A percentile compares a stretch with the other conserved stretches of the same genome.
These are phyloP conservation scores for Stephania japonica DNA, from an alignment of 164 flowering plant genomes.

Conservation along the genomic window DNA sequence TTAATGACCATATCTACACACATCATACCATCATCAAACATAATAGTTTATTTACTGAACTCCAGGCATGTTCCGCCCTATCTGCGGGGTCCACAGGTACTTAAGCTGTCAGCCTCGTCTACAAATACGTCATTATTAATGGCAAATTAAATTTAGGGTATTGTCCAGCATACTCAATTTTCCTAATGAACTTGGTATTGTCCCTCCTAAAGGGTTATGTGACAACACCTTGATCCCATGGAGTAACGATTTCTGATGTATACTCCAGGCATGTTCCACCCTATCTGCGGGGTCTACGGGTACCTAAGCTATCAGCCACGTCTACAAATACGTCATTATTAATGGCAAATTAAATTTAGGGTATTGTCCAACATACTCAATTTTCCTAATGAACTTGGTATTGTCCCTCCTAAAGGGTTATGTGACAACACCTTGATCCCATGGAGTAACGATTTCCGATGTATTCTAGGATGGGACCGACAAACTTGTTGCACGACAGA, in stretches of 20 bases:
- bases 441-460: conserved; percentile 29
- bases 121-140: no score
- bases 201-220: conserved; percentile 39
- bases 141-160: no score
- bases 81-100: conserved; percentile 59
- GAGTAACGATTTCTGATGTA: conserved; percentile 27
- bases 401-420: conserved; percentile 41
- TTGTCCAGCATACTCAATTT: conserved; percentile 31
- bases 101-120: no score
- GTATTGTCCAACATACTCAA: conserved; percentile 30
- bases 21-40: no score
- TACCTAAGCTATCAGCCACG: no score
- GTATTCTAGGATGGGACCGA: conserved; percentile 35
- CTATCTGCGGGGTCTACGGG: conserved; percentile 72
- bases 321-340: no score
- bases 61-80: no score
- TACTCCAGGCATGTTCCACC: no score
- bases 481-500: conserved; percentile 44
- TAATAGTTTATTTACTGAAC: no score
- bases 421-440: conserved; percentile 32
- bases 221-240: conserved; percentile 34
- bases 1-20: no score
- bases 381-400: conserved; percentile 46
- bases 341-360: no score
- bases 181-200: conserved; percentile 45